Percentiles rank a stretch among this genome's conserved stretches.
Evolutionary conservation across 805 yeast species (phyloP).

Genomic region (Dipodascus geniculatus): DNA sequence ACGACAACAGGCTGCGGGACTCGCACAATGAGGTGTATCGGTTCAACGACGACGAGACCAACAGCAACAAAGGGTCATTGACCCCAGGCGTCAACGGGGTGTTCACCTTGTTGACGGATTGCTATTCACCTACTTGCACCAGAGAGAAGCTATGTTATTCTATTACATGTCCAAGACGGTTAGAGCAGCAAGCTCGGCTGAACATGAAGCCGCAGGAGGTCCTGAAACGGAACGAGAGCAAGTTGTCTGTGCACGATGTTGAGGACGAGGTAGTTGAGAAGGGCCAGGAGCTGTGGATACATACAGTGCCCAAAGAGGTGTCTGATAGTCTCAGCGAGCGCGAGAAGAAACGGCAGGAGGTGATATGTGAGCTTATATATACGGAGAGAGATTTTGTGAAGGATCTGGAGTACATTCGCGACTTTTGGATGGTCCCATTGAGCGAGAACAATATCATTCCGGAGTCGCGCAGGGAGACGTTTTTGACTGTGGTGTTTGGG

Average conservation of each 20-base stretch:
- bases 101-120: conserved; percentile 82
- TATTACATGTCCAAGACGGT: conserved; percentile 89
- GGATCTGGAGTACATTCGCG: conserved; percentile 85
- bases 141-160: conserved; percentile 81
- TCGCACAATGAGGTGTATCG: conserved; percentile 80
- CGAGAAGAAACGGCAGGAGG: conserved; percentile 89
- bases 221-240: conserved; percentile 59
- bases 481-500: conserved; percentile 82
- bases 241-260: conserved; percentile 51
- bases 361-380: conserved; percentile 84
- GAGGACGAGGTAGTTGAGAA: conserved; percentile 39
- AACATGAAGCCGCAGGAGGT: conserved; percentile 85
- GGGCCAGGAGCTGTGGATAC: conserved; percentile 83
- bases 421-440: conserved; percentile 86
- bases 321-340: conserved; percentile 68
- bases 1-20: conserved; percentile 86
- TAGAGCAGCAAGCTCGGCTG: conserved; percentile 90
- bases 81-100: conserved; percentile 63
- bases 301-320: conserved; percentile 71
- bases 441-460: conserved; percentile 81
- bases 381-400: conserved; percentile 94
- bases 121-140: conserved; percentile 95
- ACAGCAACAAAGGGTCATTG: conserved; percentile 10
- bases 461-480: conserved; percentile 78
- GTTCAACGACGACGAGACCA: conserved; percentile 29